phyloP scores from a whole-genome alignment of 768 basidiomycete genomes.

The Pholiota molesta region DNA sequence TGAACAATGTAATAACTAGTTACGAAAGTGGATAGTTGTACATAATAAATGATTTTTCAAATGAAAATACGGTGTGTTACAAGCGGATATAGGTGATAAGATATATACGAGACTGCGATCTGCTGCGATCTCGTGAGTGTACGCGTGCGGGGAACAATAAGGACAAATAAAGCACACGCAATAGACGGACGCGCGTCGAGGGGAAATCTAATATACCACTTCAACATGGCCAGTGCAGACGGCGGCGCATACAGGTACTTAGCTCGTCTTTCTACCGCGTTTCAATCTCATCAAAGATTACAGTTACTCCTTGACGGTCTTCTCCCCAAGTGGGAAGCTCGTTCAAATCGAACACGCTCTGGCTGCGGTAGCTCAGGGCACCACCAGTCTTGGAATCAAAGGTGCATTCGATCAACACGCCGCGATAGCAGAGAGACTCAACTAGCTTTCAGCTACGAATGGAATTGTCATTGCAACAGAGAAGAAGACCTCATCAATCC shows the following conservation, averaged over 20 bases:
- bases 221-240: slow-evolving; percentile 77
- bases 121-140: neutral
- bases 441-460: slow-evolving; percentile 76
- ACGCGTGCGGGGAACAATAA: slow-evolving; percentile 14
- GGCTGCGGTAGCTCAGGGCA: slow-evolving; percentile 93
- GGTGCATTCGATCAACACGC: slow-evolving; percentile 50
- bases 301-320: slow-evolving; percentile 98
- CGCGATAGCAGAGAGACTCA: slow-evolving; percentile 19
- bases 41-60: neutral
- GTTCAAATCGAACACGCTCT: slow-evolving; percentile 99
- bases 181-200: slow-evolving; percentile 27
- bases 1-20: slow-evolving; percentile 2
- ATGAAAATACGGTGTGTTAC: neutral
- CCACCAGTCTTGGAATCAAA: slow-evolving; percentile 98
- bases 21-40: neutral
- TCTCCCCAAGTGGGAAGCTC: slow-evolving; percentile 98
- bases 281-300: slow-evolving; percentile 15
- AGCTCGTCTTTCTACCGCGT: slow-evolving; percentile 6
- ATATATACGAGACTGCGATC: neutral
- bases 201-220: slow-evolving; percentile 17
- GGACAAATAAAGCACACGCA: slow-evolving; percentile 25
- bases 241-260: slow-evolving; percentile 78
- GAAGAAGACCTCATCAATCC: slow-evolving; percentile 97
- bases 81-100: neutral
- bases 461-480: slow-evolving; percentile 99